Base-by-base conservation (phyloP, 306 rosid species). In the Trichosanthes truncata region DNA sequence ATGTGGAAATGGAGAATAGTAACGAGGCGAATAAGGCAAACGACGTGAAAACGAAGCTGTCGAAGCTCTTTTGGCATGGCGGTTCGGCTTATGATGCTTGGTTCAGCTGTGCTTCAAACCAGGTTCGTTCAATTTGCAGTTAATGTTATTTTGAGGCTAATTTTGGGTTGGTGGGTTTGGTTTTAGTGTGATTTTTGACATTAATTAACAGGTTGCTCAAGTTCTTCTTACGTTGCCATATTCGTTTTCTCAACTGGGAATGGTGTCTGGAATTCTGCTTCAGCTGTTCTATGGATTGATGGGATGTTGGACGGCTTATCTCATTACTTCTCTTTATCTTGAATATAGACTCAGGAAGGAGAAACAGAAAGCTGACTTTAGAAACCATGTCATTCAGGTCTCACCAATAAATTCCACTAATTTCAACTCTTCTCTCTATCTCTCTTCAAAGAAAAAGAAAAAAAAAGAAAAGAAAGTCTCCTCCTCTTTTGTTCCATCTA, bases 261-360 rank as follows among this genome's bases (percentile, higher is more conserved):
- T 91, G 97, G 81, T 93, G 3, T 95, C 98, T 9, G 98, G 98
- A 29, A 87, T 92, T 59, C 86, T 93, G 9, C 91, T 95, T 60
- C 98, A 95, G 84, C 91, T 95, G 79, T 88, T 95, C 77, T 95
- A 95, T 14, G 91, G 97, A 13, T 29, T 95, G 11, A 7, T 95
- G 56, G 98, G 98, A 15, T 89, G 98, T 86, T 95, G 98, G 98
- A 95, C 98, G 0, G 98, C 98, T 67, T 95, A 95, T 86, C 92
- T 95, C 73, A 95, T 95, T 9, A 90, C 96, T 84, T 80, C 86
- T 1, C 98, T 95, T 87, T 95, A 92, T 23, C 87, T 95, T 57
- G 98, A 95, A 84, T 92, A 95, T 85, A 89, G 97, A 89, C 90
- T 95, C 48, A 89, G 98, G 71, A 95, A 95, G 82, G 96, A 92